Evolutionary conservation across 306 rosid genomes (phyloP).

Genomic region (Astragalus glycyphyllos): DNA sequence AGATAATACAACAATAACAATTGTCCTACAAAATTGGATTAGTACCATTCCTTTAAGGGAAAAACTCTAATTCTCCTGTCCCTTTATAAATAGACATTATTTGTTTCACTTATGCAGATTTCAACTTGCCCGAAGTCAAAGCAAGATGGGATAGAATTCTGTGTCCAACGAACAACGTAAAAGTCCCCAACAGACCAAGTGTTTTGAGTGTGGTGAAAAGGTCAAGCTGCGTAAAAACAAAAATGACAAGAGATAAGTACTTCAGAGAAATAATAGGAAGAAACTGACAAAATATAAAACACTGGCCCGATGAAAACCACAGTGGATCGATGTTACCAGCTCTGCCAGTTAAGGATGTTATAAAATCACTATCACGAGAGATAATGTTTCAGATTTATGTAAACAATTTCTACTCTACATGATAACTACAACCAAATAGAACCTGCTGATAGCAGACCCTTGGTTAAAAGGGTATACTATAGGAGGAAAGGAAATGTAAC

Average conservation of each 20-base stretch:
- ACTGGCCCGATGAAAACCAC: constrained; percentile 15
- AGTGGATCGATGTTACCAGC: not conserved
- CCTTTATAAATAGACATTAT: constrained; percentile 38
- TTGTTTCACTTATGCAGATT: constrained; percentile 73
- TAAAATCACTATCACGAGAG: constrained; percentile 21
- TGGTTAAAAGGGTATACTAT: too few species aligned
- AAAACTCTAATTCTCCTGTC: constrained; percentile 32
- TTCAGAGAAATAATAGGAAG: not conserved
- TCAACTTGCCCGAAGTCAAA: constrained; percentile 80
- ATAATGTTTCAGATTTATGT: not conserved
- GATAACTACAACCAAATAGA: constrained; percentile 13
- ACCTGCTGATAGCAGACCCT: too few species aligned
- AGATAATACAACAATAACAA: constrained; percentile 41
- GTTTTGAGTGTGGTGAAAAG: constrained; percentile 86
- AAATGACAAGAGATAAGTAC: constrained; percentile 22
- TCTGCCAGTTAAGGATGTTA: constrained; percentile 18
- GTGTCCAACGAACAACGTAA: constrained; percentile 88
- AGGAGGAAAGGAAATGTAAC: too few species aligned
- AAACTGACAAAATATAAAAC: constrained; percentile 14
- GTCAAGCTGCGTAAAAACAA: constrained; percentile 75
- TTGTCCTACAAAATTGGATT: constrained; percentile 59
- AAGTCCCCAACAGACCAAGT: constrained; percentile 72
- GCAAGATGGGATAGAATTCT: constrained; percentile 87
- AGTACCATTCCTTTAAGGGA: constrained; percentile 37
- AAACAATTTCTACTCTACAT: not conserved